A percentile compares a stretch with the other conserved stretches of the same genome.
Evolutionary conservation across 1,284 basidiomycete species (phyloP).

Genomic region (Rhodotorula sp.): DNA sequence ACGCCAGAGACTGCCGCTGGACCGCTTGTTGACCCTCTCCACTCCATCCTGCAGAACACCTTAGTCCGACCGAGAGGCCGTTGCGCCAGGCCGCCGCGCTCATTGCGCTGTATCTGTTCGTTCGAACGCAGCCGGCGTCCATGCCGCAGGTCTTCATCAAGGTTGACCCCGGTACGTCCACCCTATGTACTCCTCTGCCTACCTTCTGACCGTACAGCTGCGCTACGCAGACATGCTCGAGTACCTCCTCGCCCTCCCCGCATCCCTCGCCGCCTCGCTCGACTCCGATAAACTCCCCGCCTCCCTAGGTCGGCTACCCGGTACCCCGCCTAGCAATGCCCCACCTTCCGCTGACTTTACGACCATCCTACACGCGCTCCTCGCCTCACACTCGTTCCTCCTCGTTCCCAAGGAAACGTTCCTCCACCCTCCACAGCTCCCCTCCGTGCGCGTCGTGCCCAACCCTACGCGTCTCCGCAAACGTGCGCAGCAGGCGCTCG

Average conservation of each 20-base stretch:
- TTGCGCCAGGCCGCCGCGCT: conserved; percentile 16
- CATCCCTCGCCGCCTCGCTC: neutral
- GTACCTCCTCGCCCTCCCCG: neutral
- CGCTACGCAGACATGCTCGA: neutral
- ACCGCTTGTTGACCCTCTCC: neutral
- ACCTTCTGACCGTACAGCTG: too few relatives aligned
- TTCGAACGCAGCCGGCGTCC: neutral
- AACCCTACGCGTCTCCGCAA: neutral
- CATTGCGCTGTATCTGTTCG: conserved; percentile 19
- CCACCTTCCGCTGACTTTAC: conserved; percentile 4
- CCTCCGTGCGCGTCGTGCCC: neutral
- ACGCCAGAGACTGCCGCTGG: too few relatives aligned
- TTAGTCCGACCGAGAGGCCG: neutral
- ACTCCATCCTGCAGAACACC: conserved; percentile 7
- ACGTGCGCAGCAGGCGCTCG: neutral
- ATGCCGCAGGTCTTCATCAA: conserved; percentile 3
- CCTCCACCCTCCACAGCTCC: neutral
- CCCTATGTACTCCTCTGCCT: too few relatives aligned
- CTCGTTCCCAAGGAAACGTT: neutral
- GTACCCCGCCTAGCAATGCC: too few relatives aligned
- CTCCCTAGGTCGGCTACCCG: too few relatives aligned
- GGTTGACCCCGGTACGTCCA: conserved; percentile 10
- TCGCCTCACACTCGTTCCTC: neutral
- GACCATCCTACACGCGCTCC: neutral
- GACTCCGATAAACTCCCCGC: too few relatives aligned